Evolutionary conservation across 805 yeast species (phyloP), one percentile per base, ranked within the genome.

Genomic region (Nakazawaea molendinolei): DNA sequence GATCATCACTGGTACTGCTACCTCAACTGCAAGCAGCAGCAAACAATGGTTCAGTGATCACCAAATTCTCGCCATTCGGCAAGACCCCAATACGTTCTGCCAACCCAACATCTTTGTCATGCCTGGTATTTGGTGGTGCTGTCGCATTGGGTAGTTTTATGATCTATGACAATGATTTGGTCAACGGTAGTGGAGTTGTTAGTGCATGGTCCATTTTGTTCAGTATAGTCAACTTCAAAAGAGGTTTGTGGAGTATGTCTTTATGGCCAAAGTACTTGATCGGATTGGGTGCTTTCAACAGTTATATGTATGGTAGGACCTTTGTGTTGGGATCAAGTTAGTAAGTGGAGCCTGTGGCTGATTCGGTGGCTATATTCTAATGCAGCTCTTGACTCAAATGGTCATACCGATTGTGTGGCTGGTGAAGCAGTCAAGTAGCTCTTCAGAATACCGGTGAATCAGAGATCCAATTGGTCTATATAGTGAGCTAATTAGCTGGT

Each of bases 151-250:
- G 90, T 18, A 77, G 84, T 3, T 81, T 74, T 63, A 80, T 87
- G 64, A 71, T 81, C 27, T 66, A 67, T 44, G 96, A 87, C 51
- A 79, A 84, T 12, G 95, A 86, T 49, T 58, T 75, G 15, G 69
- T 71, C 31, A 78, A 83, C 56, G 96, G 95, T 3, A 69, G 90
- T 1, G 95, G 95, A 0, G 81, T 87, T 50, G 63, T 71, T 5
- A 65, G 74, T 48, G 94, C 92, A 2, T 89, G 96, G 95, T 74
- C 85, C 6, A 55, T 82, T 6, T 56, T 87, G 40, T 89, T 85
- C 49, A 51, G 80, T 40, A 52, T 87, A 9, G 85, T 80, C 12
- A 84, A 85, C 50, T 86, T 86, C 1, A 68, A 67, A 26, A 69
- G 75, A 5, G 64, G 83, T 9, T 32, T 80, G 24, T 42, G 78